Base-by-base conservation (phyloP, 768 basidiomycete genomes). In the Daedaleopsis nitida region DNA sequence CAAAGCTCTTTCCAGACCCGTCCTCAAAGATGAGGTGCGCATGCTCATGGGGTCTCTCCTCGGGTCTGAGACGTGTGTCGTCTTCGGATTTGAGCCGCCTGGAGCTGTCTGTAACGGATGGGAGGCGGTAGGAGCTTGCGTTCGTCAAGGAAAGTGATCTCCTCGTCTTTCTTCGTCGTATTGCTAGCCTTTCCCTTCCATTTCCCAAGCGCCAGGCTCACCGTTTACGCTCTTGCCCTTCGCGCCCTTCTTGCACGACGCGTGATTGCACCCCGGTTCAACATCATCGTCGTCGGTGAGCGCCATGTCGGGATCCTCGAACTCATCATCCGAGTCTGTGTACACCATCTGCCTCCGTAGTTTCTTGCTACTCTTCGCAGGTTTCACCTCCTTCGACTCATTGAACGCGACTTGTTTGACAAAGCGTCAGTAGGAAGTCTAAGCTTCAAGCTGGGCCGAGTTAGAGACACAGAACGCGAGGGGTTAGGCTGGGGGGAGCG, bases 101-200 rank as follows among this genome's bases (percentile, higher is more conserved):
- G 6, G 65, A 42, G 39, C 5, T 5, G 17, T 42, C 44, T 8
- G 47, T 34, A 14, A 52, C 54, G 0, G 51, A 38, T 4, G 69
- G n/a, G 62, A 53, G 65, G 51, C 11, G 70, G 57, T 6, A 51
- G 57, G 13, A 54, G 59, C 62, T 74, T 80, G 49, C 81, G 73
- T 60, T 81, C 80, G 63, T 81, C 80, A 60, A 73, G 78, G 48
- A 77, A 73, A 58, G 68, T 43, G 19, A 80, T 69, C 39, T 76
- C 74, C 51, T 73, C 68, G 57, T 70, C 74, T 32, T 62, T 63
- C 56, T 55, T 59, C 32, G 27, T 32, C 4, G 27, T 32, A 3
- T 7, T 7, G 4, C 45, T 70, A 59, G 77, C 78, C 39, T 62
- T 68, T 45, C 43, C 55, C 58, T 72, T 79, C 13, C 64, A 62